These are phyloP conservation scores for Wallacemonas collosoma DNA, from an alignment of 208 protist genomes.

Conservation along the genomic window DNA sequence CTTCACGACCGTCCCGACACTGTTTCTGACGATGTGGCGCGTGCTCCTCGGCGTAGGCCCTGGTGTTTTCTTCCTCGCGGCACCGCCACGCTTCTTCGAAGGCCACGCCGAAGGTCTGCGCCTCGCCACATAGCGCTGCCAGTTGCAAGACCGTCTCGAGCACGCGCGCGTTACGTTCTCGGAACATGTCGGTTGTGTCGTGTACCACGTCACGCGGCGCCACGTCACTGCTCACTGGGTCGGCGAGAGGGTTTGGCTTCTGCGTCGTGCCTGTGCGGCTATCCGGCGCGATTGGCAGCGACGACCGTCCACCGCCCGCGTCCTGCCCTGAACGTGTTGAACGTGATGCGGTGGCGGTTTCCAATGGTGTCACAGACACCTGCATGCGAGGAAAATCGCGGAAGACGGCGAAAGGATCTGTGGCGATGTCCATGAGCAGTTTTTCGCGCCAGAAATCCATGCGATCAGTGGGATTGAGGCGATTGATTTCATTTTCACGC, in stretches of 20 bases:
- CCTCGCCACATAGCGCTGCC: slow-evolving; percentile 60
- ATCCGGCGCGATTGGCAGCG: neutral
- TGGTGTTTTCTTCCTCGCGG: slow-evolving; percentile 16
- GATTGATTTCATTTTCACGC: slow-evolving; percentile 43
- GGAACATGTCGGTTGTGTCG: slow-evolving; percentile 25
- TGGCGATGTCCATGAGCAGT: slow-evolving; percentile 46
- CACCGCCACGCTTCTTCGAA: slow-evolving; percentile 41
- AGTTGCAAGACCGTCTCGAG: slow-evolving; percentile 36
- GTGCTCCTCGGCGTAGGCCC: neutral
- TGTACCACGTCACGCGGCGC: neutral
- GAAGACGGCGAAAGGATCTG: slow-evolving; percentile 57
- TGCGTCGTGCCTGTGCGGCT: neutral
- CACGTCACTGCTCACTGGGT: neutral
- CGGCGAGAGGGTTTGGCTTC: slow-evolving; percentile 2
- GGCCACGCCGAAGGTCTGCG: slow-evolving; percentile 28
- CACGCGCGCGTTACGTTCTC: slow-evolving; percentile 34
- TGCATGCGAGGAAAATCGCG: slow-evolving; percentile 82
- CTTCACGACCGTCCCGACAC: neutral
- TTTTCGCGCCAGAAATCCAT: slow-evolving; percentile 43
- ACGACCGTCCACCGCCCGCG: no score
- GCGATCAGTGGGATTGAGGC: slow-evolving; percentile 42
- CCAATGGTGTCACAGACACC: slow-evolving; percentile 20
- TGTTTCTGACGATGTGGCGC: neutral
- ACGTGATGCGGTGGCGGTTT: neutral
- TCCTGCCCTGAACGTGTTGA: neutral